Conservation (phyloP, 2,329 filamentous ascomycete genomes). For the Capronia americana region DNA sequence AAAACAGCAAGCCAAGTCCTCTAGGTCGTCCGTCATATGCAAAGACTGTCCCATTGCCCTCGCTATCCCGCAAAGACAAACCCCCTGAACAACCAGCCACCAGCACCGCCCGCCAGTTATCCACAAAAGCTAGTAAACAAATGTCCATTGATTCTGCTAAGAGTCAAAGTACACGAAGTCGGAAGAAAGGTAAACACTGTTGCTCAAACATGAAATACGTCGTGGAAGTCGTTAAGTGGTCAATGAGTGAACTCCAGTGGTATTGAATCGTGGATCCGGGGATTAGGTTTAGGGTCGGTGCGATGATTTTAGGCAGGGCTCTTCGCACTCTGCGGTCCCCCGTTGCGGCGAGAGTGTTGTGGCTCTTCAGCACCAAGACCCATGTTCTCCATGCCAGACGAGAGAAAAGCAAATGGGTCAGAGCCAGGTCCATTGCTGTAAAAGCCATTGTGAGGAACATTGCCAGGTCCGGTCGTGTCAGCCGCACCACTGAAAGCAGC, state of each 20-base stretch:
- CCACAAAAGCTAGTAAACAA: constrained; percentile 36
- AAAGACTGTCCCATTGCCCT: constrained; percentile 35
- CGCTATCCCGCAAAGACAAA: constrained; percentile 26
- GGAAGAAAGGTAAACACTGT: constrained; percentile 33
- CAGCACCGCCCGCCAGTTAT: constrained; percentile 39
- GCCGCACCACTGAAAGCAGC: constrained; percentile 90
- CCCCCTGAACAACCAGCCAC: constrained; percentile 29
- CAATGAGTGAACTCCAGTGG: constrained; percentile 30
- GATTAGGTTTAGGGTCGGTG: constrained; percentile 6
- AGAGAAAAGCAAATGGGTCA: constrained; percentile 71
- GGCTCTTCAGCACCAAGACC: constrained; percentile 58
- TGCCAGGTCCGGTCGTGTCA: constrained; percentile 74
- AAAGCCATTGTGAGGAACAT: constrained; percentile 77
- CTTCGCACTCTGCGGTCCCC: constrained; percentile 52
- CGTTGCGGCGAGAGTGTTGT: constrained; percentile 50
- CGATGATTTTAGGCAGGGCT: constrained; percentile 44
- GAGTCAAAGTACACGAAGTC: constrained; percentile 31
- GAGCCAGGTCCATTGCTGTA: constrained; percentile 62
- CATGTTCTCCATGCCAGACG: constrained; percentile 64
- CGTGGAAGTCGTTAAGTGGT: constrained; percentile 36
- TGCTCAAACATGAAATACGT: constrained; percentile 37
- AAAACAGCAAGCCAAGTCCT: constrained; percentile 34
- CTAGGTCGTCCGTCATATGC: constrained; percentile 38
- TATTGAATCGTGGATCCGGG: constrained; percentile 19
- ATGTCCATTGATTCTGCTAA: constrained; percentile 36